phyloP scores from a whole-genome alignment of 306 rosid genomes.

The Dryas octopetala region DNA sequence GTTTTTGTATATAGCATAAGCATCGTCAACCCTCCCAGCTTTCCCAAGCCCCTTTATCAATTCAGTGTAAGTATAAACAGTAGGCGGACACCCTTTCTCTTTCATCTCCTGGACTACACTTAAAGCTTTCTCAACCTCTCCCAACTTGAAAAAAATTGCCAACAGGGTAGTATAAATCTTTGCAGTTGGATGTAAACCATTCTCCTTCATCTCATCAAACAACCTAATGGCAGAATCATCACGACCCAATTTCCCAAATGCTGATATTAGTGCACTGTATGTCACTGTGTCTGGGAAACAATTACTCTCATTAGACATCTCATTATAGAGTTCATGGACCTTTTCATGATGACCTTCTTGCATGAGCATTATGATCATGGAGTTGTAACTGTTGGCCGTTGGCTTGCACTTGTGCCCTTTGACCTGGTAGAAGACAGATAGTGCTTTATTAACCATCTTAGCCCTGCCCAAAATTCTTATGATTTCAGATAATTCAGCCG shows the following conservation, averaged over 20 bases:
- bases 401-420: slow-evolving; percentile 78
- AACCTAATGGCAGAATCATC: slow-evolving; percentile 67
- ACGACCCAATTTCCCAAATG: slow-evolving; percentile 70
- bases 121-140: slow-evolving; percentile 66
- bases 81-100: slow-evolving; percentile 55
- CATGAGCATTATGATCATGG: slow-evolving; percentile 77
- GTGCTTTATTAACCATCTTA: slow-evolving; percentile 83
- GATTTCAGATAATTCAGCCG: slow-evolving; percentile 68
- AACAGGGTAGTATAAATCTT: slow-evolving; percentile 74
- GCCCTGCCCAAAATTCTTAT: slow-evolving; percentile 70
- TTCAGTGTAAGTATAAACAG: slow-evolving; percentile 82
- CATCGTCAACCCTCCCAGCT: slow-evolving; percentile 78
- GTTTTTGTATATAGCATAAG: slow-evolving; percentile 48
- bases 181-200: slow-evolving; percentile 70
- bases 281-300: slow-evolving; percentile 84
- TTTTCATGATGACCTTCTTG: slow-evolving; percentile 84
- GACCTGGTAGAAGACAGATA: slow-evolving; percentile 71
- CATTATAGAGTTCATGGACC: slow-evolving; percentile 84
- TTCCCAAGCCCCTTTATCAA: slow-evolving; percentile 87
- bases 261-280: slow-evolving; percentile 68
- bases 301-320: slow-evolving; percentile 70
- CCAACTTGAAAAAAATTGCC: slow-evolving; percentile 67
- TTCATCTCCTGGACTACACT: slow-evolving; percentile 69
- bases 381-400: slow-evolving; percentile 60
- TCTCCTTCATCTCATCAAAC: slow-evolving; percentile 88